Base-by-base conservation (phyloP, 495 filamentous ascomycete genomes). In the Hypoxylon lienhwacheense region DNA sequence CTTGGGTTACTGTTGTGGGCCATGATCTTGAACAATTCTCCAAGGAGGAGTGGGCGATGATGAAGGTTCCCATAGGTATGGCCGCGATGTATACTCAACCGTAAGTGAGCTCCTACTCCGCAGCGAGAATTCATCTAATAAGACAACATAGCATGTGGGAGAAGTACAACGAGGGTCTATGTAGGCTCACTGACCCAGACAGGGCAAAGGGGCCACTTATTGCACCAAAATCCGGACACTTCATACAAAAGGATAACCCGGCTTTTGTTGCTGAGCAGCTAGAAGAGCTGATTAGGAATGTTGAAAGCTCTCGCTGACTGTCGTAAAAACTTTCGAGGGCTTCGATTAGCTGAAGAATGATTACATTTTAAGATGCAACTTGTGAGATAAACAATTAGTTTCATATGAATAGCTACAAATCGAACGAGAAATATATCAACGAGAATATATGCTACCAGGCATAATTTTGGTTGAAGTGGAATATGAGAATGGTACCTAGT, bases 191-290 rank as follows among this genome's bases (percentile, higher is more conserved):
- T 4, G 70, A 73, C 31, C 47, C 50, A 15, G 67, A 69, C 33
- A 62, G 61, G 36, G 68, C 68, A n/a, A 74, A 71, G 49, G 77
- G 77, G 8, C 74, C 74, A 12, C 39, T 79, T 12, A 60, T 69
- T 15, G 76, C 77, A 5, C 68, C 70, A 6, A 66, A 64, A 1
- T 71, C 68, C 32, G 74, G 78, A 0, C 78, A 80, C 57, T 79
- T 80, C 47, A 59, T 81, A 5, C 78, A 79, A 49, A 72, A 64
- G 47, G 77, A 78, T 55, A 72, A 73, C 41, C 76, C 77, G 15
- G 47, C 55, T 35, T 74, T 80, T 49, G 77, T 80, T 5, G 66
- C 66, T 1, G 56, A 66, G 29, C 68, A 76, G 60, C 53, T 77
- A 6, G 49, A 62, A 35, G 68, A 66, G 11, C 47, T 77, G 14